Conservation (phyloP, 2,329 filamentous ascomycete genomes). For the Aulographum hederae region DNA sequence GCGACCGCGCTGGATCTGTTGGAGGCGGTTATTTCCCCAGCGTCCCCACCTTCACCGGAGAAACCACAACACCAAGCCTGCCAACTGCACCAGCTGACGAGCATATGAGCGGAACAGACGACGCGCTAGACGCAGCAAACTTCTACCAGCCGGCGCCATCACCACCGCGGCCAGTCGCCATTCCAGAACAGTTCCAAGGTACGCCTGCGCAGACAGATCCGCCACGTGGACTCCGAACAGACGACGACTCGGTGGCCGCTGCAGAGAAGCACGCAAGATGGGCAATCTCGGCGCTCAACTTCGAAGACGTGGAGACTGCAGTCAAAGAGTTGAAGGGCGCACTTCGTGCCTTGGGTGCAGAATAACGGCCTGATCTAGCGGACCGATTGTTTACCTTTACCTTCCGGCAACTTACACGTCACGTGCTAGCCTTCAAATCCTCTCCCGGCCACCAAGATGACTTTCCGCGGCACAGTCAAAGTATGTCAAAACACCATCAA, state of each 20-base stretch:
- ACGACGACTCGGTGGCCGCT: conserved; percentile 53
- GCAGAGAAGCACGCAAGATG: conserved; percentile 94
- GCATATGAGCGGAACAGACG: background rate
- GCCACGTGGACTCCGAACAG: conserved; percentile 21
- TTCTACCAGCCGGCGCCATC: background rate
- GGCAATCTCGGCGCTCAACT: conserved; percentile 92
- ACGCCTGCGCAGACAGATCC: conserved; percentile 10
- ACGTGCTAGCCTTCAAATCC: too few species aligned
- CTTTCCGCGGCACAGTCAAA: too few species aligned
- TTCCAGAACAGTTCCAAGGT: conserved; percentile 5
- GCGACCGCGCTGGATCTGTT: conserved; percentile 24
- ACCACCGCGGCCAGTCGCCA: background rate
- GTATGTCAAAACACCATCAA: too few species aligned
- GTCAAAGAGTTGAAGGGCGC: conserved; percentile 69
- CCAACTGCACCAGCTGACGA: conserved; percentile 14
- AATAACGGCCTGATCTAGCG: too few species aligned
- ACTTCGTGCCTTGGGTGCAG: conserved; percentile 49
- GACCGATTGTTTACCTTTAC: too few species aligned
- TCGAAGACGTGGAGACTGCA: conserved; percentile 85
- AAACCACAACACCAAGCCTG: conserved; percentile 13
- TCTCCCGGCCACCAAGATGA: too few species aligned
- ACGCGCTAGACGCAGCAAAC: background rate
- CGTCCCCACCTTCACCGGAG: conserved; percentile 26
- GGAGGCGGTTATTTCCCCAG: conserved; percentile 39
- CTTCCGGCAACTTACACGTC: too few species aligned